Percentiles rank a stretch among this genome's conserved stretches.
These are phyloP conservation scores for Coleophoma crateriformis DNA, from an alignment of 2,329 filamentous ascomycete species.

Conservation along the genomic window DNA sequence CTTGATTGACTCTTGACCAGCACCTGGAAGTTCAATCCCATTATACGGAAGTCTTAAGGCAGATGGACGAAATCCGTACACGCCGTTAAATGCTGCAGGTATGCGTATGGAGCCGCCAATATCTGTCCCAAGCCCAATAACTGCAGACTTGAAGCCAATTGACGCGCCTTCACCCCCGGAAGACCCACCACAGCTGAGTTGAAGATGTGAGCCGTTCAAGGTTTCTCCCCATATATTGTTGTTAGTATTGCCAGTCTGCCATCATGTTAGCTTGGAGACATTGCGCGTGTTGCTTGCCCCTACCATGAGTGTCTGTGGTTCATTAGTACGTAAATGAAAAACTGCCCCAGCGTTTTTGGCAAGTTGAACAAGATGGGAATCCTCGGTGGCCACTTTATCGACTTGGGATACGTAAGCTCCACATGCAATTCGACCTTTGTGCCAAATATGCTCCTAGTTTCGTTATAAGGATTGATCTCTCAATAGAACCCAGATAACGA, in stretches of 20 bases:
- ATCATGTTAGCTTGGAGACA: too few species aligned
- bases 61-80: conserved; percentile 32
- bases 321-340: conserved; percentile 34
- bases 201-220: conserved; percentile 23
- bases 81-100: conserved; percentile 30
- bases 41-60: conserved; percentile 38
- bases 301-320: conserved; percentile 33
- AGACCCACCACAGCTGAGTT: conserved; percentile 22
- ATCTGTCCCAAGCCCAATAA: conserved; percentile 27
- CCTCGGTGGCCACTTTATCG: too few species aligned
- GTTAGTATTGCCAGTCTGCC: conserved; percentile 28
- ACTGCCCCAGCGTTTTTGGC: conserved; percentile 25
- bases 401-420: too few species aligned
- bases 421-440: too few species aligned
- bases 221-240: conserved; percentile 38
- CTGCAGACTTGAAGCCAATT: conserved; percentile 23
- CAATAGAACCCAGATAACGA: too few species aligned
- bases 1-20: conserved; percentile 55
- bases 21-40: conserved; percentile 52
- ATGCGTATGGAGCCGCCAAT: conserved; percentile 27
- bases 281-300: too few species aligned
- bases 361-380: too few species aligned
- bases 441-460: too few species aligned
- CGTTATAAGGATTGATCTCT: too few species aligned
- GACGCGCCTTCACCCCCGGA: conserved; percentile 29